Conservation (phyloP, 441 rosid species). For the Kokia cookei region DNA sequence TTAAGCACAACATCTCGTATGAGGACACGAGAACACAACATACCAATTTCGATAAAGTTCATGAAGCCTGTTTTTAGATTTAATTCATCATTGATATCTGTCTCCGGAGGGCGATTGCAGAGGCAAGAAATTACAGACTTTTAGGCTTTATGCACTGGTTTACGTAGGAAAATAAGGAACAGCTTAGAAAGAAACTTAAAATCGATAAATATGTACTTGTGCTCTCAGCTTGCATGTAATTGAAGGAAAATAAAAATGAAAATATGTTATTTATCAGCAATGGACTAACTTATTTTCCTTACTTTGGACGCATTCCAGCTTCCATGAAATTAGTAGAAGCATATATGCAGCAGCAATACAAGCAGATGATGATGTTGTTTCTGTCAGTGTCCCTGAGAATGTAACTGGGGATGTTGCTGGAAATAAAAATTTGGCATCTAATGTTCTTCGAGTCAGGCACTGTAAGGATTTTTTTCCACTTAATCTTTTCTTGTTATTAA, state of each 20-base stretch:
- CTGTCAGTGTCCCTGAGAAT: slow-evolving; percentile 67
- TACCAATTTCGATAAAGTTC: slow-evolving; percentile 63
- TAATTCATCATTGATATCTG: slow-evolving; percentile 62
- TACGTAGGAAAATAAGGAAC: neutral
- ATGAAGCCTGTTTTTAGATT: slow-evolving; percentile 84
- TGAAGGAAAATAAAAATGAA: neutral
- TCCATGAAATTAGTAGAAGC: slow-evolving; percentile 61
- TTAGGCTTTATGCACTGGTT: neutral
- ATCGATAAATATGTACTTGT: neutral
- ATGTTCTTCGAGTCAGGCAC: slow-evolving; percentile 69
- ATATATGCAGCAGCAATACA: slow-evolving; percentile 52
- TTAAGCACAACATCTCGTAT: slow-evolving; percentile 61
- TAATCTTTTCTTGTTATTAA: neutral
- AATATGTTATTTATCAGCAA: neutral
- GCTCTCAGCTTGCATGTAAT: neutral
- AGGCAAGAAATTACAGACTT: slow-evolving; percentile 42
- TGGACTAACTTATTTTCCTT: neutral
- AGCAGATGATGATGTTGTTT: slow-evolving; percentile 40
- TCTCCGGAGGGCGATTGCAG: slow-evolving; percentile 75
- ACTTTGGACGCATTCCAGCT: slow-evolving; percentile 40
- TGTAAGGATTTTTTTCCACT: slow-evolving; percentile 38
- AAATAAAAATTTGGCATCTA: slow-evolving; percentile 71
- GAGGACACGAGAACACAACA: slow-evolving; percentile 58
- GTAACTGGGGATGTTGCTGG: slow-evolving; percentile 83
- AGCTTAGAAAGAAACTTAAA: neutral